Base-by-base conservation (phyloP, 2,329 filamentous ascomycete species). In the Leptographium procerum region DNA sequence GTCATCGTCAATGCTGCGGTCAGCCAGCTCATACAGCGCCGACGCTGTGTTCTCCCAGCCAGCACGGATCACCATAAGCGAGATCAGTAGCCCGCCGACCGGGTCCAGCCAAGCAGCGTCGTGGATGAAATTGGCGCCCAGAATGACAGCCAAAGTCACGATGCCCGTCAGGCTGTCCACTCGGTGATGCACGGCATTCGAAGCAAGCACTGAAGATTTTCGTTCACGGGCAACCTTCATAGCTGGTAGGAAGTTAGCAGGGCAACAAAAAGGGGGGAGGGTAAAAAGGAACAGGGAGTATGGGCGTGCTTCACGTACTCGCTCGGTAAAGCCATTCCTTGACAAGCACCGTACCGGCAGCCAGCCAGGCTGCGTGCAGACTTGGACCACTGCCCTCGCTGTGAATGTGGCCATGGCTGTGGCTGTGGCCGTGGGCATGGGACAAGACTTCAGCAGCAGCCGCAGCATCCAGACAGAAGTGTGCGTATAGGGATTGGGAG, bases 261-360 rank as follows among this genome's bases (percentile, higher is more conserved):
- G 13, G 7, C 10, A 40, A 19, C 7, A n/a, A 29, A 29, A 24
- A 6, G 22, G 53, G 34, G 31, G 43, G 26, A 24, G 53, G 16
- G 13, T 14, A 14, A 29, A 3, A 31, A n/a, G 31, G 22, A 13
- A 11, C 54, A 43, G 53, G 52, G 29, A 22, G 14, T 19, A 3
- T 26, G 10, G 31, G 10, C n/a, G 4, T 3, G 4, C 19, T n/a
- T 14, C 22, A 83, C 88, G 78, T 84, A 94, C 92, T 99, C 63
- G 92, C 90, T 76, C 88, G 86, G 70, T 97, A 99, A 29, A 99
- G 77, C 89, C 91, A 99, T 73, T 99, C 94, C 74, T 99, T 99
- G 66, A 97, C 77, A 29, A 90, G 72, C 59, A 99, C 94, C 2
- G 90, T 96, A 24, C 89, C 92, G 47, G 83, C 87, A 40, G 94